phyloP scores from a whole-genome alignment of 2,329 filamentous ascomycete genomes.

The Cercospora janseana region DNA sequence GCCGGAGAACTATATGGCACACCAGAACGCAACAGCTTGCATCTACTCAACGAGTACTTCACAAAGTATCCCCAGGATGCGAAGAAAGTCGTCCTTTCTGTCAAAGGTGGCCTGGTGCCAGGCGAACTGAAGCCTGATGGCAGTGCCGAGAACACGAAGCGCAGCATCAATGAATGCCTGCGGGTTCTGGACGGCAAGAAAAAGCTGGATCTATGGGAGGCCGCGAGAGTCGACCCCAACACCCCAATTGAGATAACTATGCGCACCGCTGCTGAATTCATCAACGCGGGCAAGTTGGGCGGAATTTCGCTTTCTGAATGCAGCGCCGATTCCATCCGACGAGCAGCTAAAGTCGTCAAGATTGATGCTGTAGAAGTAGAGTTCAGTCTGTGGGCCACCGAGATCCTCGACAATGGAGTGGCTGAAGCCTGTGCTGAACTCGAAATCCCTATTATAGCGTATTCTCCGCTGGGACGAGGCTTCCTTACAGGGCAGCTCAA shows the following conservation, averaged over 20 bases:
- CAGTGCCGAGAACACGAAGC: slow-evolving; percentile 41
- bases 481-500: slow-evolving; percentile 56
- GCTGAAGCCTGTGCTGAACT: slow-evolving; percentile 59
- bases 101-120: slow-evolving; percentile 48
- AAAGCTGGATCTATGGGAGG: slow-evolving; percentile 51
- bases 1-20: slow-evolving; percentile 52
- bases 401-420: slow-evolving; percentile 59
- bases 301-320: slow-evolving; percentile 50
- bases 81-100: slow-evolving; percentile 50
- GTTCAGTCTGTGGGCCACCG: slow-evolving; percentile 56
- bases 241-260: slow-evolving; percentile 49
- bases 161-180: slow-evolving; percentile 49
- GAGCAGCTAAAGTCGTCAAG: slow-evolving; percentile 53
- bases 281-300: slow-evolving; percentile 44
- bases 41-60: slow-evolving; percentile 53
- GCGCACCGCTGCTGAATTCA: slow-evolving; percentile 42
- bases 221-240: slow-evolving; percentile 46
- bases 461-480: slow-evolving; percentile 67
- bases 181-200: slow-evolving; percentile 48
- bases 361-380: slow-evolving; percentile 62
- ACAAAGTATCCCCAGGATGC: slow-evolving; percentile 52
- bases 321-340: slow-evolving; percentile 46
- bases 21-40: slow-evolving; percentile 48
- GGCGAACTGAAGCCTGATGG: slow-evolving; percentile 42
- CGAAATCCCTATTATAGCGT: slow-evolving; percentile 68